phyloP scores from a whole-genome alignment of 345 rosid species.

The Eucalyptus sp. region DNA sequence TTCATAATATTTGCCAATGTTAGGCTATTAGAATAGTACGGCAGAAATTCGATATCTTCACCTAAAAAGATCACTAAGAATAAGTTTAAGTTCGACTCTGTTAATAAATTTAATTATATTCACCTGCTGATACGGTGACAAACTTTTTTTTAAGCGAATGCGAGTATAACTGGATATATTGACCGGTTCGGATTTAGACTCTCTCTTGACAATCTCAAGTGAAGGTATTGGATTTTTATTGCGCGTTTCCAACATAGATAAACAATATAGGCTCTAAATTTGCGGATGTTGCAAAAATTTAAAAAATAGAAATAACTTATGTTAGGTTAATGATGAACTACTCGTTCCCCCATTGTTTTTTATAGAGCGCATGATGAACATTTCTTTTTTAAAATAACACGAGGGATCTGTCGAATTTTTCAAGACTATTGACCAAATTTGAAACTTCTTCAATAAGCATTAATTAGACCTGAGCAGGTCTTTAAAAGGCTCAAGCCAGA shows the following conservation, averaged over 20 bases:
- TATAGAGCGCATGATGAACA: not conserved
- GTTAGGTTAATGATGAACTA: not conserved
- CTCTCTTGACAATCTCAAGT: not conserved
- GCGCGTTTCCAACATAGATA: fast-evolving
- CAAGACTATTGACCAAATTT: not conserved
- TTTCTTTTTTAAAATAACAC: not conserved
- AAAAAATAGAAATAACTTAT: too few species aligned
- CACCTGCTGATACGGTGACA: fast-evolving
- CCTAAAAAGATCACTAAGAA: fast-evolving
- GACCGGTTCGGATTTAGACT: fast-evolving
- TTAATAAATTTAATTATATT: fast-evolving
- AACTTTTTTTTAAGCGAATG: too few species aligned
- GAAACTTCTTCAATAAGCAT: not conserved
- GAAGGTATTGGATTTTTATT: fast-evolving
- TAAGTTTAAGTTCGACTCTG: fast-evolving
- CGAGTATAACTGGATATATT: too few species aligned
- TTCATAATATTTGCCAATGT: not conserved
- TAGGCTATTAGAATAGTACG: fast-evolving
- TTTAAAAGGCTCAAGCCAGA: too few species aligned
- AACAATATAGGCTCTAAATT: fast-evolving
- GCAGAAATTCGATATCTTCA: not conserved
- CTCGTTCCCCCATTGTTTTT: not conserved
- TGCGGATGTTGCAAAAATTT: not conserved
- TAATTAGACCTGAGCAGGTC: too few species aligned
- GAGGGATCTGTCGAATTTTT: not conserved